Evolutionary conservation across 768 basidiomycete species (phyloP), one percentile per base, ranked within the genome.

Genomic region (Collybiopsis confluens): DNA sequence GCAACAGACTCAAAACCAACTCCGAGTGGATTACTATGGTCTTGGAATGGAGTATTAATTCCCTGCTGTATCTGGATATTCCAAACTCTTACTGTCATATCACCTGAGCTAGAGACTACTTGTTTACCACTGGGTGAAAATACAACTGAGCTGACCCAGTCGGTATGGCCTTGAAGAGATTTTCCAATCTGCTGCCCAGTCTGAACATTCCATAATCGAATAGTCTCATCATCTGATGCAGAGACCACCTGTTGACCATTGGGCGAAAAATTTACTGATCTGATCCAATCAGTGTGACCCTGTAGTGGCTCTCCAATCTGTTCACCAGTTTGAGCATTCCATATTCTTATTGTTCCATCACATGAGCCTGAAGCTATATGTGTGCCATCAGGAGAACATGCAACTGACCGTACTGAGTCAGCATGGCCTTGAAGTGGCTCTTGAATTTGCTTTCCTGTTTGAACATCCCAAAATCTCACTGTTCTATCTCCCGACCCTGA

Each of bases 261-360:
- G 4, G 51, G 51, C 5, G 40, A 53, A 44, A 7, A 53, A 8
- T 11, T 26, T 5, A 53, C 51, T 26, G 51, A 18, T 7, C 18
- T 9, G 24, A 46, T 24, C 49, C 20, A 44, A 21, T 27, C 43
- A n/a, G n/a, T n/a, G n/a, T n/a, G n/a, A n/a, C n/a, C n/a, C n/a
- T n/a, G n/a, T n/a, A 33, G 30, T 33, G 21, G 44, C 21, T 15
- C 20, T n/a, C 27, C 21, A 11, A 24, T n/a, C 13, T 20, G 23
- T 5, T 5, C 15, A 11, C 44, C 54, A 52, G 38, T 41, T 36
- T 57, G 13, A 26, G 55, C 44, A 61, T 81, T 76, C 80, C 80
- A 81, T 1, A 80, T 67, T 15, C 73, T 70, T 18, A 81, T 64
- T 13, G 75, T 66, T 10, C 51, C 23, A 45, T 45, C n/a, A 15